Percentiles rank a stretch among this genome's conserved stretches.
Evolutionary conservation across 2,329 filamentous ascomycete genomes (phyloP).

Genomic region (Boeremia lycopersici): DNA sequence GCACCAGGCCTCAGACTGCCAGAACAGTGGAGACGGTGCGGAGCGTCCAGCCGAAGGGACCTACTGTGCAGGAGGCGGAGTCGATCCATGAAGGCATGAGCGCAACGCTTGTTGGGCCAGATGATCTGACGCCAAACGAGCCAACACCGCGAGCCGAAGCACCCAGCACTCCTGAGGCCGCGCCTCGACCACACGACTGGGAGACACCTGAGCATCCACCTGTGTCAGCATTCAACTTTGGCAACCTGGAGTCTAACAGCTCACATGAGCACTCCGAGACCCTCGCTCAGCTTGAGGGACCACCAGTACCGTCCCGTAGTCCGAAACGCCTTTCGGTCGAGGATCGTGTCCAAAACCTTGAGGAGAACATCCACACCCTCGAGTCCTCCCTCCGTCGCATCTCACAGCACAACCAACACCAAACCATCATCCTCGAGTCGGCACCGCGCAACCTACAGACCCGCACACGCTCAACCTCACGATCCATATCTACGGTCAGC

Average conservation of each 20-base stretch:
- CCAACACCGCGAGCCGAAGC: conserved; percentile 15
- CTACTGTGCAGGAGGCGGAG: conserved; percentile 25
- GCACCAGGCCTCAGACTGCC: conserved; percentile 41
- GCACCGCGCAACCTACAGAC: conserved; percentile 42
- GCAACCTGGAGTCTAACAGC: conserved; percentile 35
- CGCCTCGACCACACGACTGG: conserved; percentile 16
- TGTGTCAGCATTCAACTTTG: conserved; percentile 46
- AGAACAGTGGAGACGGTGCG: conserved; percentile 40
- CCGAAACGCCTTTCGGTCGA: conserved; percentile 38
- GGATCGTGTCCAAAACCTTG: conserved; percentile 42
- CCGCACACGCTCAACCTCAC: conserved; percentile 38
- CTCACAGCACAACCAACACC: conserved; percentile 42
- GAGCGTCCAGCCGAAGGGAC: conserved; percentile 31
- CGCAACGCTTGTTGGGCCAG: conserved; percentile 29
- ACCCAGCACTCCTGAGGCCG: conserved; percentile 17
- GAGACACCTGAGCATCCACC: conserved; percentile 23
- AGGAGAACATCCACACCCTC: conserved; percentile 38
- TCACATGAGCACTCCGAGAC: conserved; percentile 7
- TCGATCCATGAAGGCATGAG: conserved; percentile 30
- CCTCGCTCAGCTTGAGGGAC: conserved; percentile 16
- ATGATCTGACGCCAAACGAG: conserved; percentile 20
- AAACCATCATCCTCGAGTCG: conserved; percentile 49
- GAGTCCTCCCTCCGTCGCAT: conserved; percentile 42
- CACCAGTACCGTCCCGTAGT: conserved; percentile 17
- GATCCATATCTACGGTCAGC: conserved; percentile 17